These are phyloP conservation scores for Phycomyces blakesleeanus DNA, from an alignment of 192 early-diverging fungal species.

Conservation along the genomic window DNA sequence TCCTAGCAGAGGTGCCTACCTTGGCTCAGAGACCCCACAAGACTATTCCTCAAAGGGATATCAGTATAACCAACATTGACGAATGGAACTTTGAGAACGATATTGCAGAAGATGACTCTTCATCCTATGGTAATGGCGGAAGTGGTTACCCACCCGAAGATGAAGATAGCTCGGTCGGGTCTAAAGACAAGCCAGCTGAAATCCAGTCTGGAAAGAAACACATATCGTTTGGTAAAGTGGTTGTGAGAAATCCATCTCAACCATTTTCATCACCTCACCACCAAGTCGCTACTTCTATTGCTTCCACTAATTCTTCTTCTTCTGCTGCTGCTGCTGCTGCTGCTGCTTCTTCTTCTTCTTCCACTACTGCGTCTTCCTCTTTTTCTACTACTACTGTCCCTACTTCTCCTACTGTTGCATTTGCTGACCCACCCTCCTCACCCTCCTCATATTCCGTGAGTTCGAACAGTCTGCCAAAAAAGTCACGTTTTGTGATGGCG, in stretches of 20 bases:
- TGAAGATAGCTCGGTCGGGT: neutral
- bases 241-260: slow-evolving; percentile 28
- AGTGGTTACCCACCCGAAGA: slow-evolving; percentile 4
- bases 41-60: slow-evolving; percentile 39
- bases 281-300: too few relatives aligned
- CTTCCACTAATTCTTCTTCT: too few relatives aligned
- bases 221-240: slow-evolving; percentile 42
- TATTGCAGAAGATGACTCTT: neutral
- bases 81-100: slow-evolving; percentile 67
- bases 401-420: too few relatives aligned
- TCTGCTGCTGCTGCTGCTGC: too few relatives aligned
- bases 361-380: too few relatives aligned
- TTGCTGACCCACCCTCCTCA: slow-evolving; percentile 8
- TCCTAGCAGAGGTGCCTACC: slow-evolving; percentile 65
- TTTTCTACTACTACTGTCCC: too few relatives aligned
- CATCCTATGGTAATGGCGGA: too few relatives aligned
- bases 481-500: slow-evolving; percentile 4
- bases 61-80: slow-evolving; percentile 40
- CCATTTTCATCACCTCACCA: slow-evolving; percentile 1
- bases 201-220: slow-evolving; percentile 22
- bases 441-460: neutral
- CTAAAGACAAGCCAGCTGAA: neutral
- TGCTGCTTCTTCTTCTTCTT: too few relatives aligned
- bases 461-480: slow-evolving; percentile 1
- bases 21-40: slow-evolving; percentile 66